Percentiles rank a stretch among this genome's conserved stretches.
These are phyloP conservation scores for Penicillium antarcticum DNA, from an alignment of 495 filamentous ascomycete genomes.

Conservation along the genomic window DNA sequence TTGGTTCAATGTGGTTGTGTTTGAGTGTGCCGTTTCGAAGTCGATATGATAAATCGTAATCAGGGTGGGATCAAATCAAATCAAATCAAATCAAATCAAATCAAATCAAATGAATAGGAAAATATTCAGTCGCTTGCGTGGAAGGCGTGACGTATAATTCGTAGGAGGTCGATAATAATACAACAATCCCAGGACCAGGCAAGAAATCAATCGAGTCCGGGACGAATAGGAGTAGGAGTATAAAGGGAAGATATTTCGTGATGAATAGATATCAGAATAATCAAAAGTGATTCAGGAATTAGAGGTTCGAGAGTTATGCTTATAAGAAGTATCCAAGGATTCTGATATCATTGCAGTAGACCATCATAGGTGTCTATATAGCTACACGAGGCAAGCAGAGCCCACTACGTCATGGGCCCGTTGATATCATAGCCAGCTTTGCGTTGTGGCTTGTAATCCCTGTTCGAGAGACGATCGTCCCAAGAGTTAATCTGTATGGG, in stretches of 20 bases:
- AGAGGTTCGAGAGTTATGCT: neutral
- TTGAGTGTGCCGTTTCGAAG: neutral
- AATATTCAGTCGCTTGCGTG: neutral
- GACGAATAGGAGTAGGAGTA: slow-evolving; percentile 1
- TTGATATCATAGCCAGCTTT: slow-evolving; percentile 24
- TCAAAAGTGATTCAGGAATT: neutral
- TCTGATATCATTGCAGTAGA: slow-evolving; percentile 16
- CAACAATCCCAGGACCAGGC: neutral
- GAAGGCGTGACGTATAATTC: neutral
- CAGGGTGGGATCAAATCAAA: neutral
- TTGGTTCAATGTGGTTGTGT: neutral
- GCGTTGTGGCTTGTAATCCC: slow-evolving; percentile 2
- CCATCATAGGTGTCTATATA: slow-evolving; percentile 9
- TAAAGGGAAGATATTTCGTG: neutral
- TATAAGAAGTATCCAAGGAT: slow-evolving; percentile 3
- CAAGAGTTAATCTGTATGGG: slow-evolving; percentile 11
- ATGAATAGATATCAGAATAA: neutral
- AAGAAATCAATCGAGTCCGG: neutral
- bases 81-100: neutral
- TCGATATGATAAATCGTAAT: neutral
- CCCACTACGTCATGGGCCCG: slow-evolving; percentile 19
- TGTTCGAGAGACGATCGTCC: slow-evolving; percentile 8
- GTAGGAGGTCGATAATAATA: neutral
- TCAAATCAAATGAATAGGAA: neutral
- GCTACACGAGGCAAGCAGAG: slow-evolving; percentile 2